Conservation (phyloP, 176 grass and related monocot genomes). For the Rhynchospora breviuscula region DNA sequence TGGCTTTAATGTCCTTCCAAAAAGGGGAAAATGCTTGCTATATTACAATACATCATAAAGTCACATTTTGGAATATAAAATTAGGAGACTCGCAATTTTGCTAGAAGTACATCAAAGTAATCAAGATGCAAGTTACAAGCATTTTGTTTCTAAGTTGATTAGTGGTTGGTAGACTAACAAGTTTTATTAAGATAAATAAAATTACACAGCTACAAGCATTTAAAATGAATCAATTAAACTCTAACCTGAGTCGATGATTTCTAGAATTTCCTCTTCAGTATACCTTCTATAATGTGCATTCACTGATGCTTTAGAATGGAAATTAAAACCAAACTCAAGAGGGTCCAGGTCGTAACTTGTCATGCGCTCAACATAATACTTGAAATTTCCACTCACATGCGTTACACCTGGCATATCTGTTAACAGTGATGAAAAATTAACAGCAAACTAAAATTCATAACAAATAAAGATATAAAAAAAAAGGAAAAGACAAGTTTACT, state of each 20-base stretch:
- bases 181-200: too few relatives aligned
- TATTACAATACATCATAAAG: too few relatives aligned
- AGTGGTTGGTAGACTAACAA: too few relatives aligned
- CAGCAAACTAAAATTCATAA: background rate
- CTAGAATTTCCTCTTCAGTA: constrained; percentile 33
- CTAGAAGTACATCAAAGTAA: background rate
- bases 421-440: background rate
- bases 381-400: constrained; percentile 15
- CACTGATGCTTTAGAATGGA: background rate
- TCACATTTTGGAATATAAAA: too few relatives aligned
- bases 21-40: too few relatives aligned
- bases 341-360: constrained; percentile 39
- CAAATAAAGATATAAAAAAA: background rate
- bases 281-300: constrained; percentile 22
- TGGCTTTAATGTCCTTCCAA: too few relatives aligned
- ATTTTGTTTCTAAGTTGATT: background rate
- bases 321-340: constrained; percentile 7
- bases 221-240: background rate
- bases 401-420: constrained; percentile 35
- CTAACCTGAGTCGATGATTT: constrained; percentile 36
- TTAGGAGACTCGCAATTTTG: background rate
- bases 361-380: background rate
- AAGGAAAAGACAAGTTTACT: background rate
- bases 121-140: background rate
- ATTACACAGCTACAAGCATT: too few relatives aligned